Base-by-base conservation (phyloP, 805 yeast genomes). In the Candida broadrunensis region DNA sequence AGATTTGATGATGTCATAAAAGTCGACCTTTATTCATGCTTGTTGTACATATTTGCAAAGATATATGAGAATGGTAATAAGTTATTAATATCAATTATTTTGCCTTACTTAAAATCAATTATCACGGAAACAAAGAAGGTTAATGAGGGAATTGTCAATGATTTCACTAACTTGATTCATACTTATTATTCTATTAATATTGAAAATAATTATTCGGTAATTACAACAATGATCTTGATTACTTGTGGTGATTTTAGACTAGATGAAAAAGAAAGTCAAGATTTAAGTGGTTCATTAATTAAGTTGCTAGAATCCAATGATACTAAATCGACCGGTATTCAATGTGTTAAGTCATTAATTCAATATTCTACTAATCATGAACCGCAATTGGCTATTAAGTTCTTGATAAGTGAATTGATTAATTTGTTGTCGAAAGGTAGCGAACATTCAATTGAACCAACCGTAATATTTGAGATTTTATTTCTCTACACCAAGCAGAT, bases 21-120 rank as follows among this genome's bases (percentile, higher is more conserved):
- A 48, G 60, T 69, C 11, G 98, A 91, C 56, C 63, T 91, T 21
- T 79, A 78, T 54, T 75, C 90, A 0, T 83, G 95, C 51, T 52
- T 85, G 30, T 60, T 90, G 18, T 82, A 74, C 50, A 72, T 84
- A 5, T 75, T 85, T 42, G 77, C 83, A 5, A 69, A 72, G 50
- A 66, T 84, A 37, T 77, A 75, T 53, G 75, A 77, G 50, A 65
- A 52, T 44, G 51, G 60, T 38, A 63, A 67, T 33, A 68, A 69
- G 30, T 64, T 42, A 56, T 64, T 50, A 52, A 60, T 67, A 19
- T 80, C 88, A 0, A 67, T 73, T 5, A 55, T 81, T 15, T 65
- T 81, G 11, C 73, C 74, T 1, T 56, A 61, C 45, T 55, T 70
- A 52, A 70, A 67, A 46, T 58, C 57, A 18, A 47, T 68, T 2